These are phyloP conservation scores for Celoporthe dispersa DNA, from an alignment of 2,329 filamentous ascomycete species.

Conservation along the genomic window DNA sequence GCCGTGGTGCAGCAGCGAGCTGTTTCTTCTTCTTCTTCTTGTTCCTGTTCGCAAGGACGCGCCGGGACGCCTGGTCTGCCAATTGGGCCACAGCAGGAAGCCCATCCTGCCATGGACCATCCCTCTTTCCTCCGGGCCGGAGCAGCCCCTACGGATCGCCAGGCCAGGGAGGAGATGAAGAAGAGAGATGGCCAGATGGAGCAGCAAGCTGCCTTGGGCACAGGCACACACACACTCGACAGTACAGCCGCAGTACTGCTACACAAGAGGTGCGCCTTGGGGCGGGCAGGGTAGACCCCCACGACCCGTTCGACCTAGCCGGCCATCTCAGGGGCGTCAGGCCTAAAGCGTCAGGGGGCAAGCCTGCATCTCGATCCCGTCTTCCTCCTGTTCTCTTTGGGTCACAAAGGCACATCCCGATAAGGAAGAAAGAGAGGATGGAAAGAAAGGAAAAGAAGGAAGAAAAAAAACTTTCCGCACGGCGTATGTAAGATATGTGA, in stretches of 20 bases:
- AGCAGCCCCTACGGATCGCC: background rate
- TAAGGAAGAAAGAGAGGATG: background rate
- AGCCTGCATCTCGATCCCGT: slow-evolving; percentile 13
- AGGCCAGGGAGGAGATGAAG: background rate
- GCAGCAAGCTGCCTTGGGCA: background rate
- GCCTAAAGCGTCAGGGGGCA: background rate
- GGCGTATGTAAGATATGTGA: background rate
- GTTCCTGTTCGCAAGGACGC: background rate
- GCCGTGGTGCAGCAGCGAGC: background rate
- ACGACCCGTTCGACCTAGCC: background rate
- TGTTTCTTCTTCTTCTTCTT: background rate
- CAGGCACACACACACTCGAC: background rate
- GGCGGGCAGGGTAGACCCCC: background rate
- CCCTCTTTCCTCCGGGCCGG: background rate
- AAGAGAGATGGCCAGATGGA: background rate
- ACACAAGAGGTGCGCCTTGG: background rate
- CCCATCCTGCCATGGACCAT: background rate
- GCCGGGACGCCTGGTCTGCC: background rate
- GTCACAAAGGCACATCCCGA: background rate
- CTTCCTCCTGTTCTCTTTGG: background rate
- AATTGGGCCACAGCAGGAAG: background rate
- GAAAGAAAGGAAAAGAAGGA: too few species aligned
- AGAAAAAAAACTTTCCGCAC: background rate
- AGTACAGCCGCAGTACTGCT: background rate
- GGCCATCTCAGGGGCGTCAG: slow-evolving; percentile 12